Evolutionary conservation across 169 alveolate genomes (phyloP).

Genomic region (Plasmodium yoelii): DNA sequence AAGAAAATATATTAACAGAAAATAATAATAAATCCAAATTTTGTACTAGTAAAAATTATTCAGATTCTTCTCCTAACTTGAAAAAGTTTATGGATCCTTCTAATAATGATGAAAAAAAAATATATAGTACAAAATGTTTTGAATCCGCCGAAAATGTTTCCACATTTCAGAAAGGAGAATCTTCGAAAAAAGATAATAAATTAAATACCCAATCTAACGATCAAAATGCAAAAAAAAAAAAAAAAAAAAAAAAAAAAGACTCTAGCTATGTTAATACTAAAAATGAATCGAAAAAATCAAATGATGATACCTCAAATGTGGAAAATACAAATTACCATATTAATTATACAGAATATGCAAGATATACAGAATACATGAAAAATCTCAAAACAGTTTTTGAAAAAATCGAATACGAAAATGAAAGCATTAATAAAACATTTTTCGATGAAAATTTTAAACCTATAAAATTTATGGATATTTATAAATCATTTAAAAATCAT

Average conservation of each 20-base stretch:
- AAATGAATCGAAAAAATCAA: background rate
- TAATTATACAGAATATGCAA: background rate
- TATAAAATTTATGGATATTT: slow-evolving; percentile 51
- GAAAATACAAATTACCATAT: background rate
- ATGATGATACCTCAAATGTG: background rate
- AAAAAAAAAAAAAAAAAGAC: background rate
- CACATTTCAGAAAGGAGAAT: background rate
- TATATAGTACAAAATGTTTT: background rate
- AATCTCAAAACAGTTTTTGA: slow-evolving; percentile 33
- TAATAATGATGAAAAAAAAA: background rate
- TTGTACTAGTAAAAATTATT: too few species aligned
- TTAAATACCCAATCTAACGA: background rate
- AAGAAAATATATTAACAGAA: background rate
- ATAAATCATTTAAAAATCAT: slow-evolving; percentile 70
- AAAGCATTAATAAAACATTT: slow-evolving; percentile 39
- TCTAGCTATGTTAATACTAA: background rate
- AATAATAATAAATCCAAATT: background rate
- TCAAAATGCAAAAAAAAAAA: background rate
- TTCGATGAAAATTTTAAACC: background rate
- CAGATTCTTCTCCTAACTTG: background rate
- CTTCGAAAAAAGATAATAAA: background rate
- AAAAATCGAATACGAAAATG: slow-evolving; percentile 39
- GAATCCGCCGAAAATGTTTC: background rate
- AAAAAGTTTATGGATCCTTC: background rate
- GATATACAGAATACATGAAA: slow-evolving; percentile 34